Conservation (phyloP, 2,329 filamentous ascomycete genomes). For the Zymoseptoria ardabiliae region DNA sequence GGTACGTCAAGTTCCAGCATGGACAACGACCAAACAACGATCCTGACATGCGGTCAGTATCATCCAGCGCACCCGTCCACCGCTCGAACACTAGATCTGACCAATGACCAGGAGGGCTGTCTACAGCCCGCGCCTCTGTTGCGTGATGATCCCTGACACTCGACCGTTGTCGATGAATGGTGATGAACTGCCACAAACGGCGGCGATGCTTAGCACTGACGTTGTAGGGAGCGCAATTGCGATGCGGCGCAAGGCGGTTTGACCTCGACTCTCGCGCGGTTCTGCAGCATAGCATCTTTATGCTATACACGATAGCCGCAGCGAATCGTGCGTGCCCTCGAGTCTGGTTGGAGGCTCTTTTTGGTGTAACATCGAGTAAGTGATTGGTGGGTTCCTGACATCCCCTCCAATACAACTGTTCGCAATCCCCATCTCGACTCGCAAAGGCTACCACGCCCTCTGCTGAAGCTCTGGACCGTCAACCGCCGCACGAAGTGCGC, state of each 20-base stretch:
- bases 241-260: neutral
- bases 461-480: neutral
- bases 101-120: slow-evolving; percentile 10
- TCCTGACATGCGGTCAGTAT: neutral
- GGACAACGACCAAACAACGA: neutral
- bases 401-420: neutral
- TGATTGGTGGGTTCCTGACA: neutral
- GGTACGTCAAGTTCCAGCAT: neutral
- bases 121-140: slow-evolving; percentile 17
- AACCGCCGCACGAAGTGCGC: neutral
- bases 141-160: slow-evolving; percentile 21
- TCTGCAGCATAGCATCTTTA: neutral
- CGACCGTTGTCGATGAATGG: slow-evolving; percentile 1
- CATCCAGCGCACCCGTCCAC: neutral
- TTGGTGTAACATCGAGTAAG: neutral
- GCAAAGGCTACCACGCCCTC: neutral
- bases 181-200: slow-evolving; percentile 21
- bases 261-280: neutral
- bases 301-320: neutral
- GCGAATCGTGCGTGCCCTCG: neutral
- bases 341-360: neutral
- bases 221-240: neutral
- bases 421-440: neutral
- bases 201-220: neutral
- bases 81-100: slow-evolving; percentile 1